These are phyloP conservation scores for Backusella macrospora DNA, from an alignment of 192 early-diverging fungal genomes.

Conservation along the genomic window DNA sequence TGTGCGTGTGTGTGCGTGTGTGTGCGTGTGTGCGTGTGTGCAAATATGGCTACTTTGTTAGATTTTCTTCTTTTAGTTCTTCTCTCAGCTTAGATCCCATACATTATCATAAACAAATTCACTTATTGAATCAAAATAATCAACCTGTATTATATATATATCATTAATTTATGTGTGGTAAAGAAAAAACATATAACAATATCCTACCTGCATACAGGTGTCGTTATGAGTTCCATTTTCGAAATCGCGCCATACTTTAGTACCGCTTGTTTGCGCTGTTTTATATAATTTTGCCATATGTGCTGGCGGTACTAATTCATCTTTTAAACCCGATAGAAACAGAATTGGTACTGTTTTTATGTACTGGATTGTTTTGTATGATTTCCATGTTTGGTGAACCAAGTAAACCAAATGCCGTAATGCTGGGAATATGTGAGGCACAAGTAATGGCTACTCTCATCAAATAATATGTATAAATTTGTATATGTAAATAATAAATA, in stretches of 20 bases:
- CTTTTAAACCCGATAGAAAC: conserved; percentile 79
- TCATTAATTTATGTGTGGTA: neutral
- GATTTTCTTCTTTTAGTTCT: neutral
- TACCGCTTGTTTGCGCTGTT: conserved; percentile 51
- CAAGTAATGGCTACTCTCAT: conserved; percentile 68
- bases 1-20: neutral
- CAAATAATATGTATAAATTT: neutral
- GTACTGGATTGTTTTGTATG: conserved; percentile 69
- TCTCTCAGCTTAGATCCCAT: conserved; percentile 17
- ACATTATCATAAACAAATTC: conserved; percentile 31
- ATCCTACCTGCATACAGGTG: conserved; percentile 61
- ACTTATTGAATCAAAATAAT: conserved; percentile 80
- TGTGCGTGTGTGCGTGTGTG: neutral
- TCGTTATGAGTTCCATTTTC: conserved; percentile 89
- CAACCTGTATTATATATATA: conserved; percentile 51
- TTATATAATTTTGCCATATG: conserved; percentile 88
- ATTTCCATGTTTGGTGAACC: conserved; percentile 89
- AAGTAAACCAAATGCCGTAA: conserved; percentile 73
- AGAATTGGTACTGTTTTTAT: conserved; percentile 73
- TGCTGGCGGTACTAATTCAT: conserved; percentile 85
- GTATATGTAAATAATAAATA: neutral
- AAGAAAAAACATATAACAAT: too few species aligned
- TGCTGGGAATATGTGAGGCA: conserved; percentile 82
- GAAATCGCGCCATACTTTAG: conserved; percentile 67
- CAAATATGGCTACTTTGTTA: neutral